Percentiles rank a stretch among this genome's conserved stretches.
Evolutionary conservation across 2,329 filamentous ascomycete genomes (phyloP).

Genomic region (Cladosporium cucumerinum): DNA sequence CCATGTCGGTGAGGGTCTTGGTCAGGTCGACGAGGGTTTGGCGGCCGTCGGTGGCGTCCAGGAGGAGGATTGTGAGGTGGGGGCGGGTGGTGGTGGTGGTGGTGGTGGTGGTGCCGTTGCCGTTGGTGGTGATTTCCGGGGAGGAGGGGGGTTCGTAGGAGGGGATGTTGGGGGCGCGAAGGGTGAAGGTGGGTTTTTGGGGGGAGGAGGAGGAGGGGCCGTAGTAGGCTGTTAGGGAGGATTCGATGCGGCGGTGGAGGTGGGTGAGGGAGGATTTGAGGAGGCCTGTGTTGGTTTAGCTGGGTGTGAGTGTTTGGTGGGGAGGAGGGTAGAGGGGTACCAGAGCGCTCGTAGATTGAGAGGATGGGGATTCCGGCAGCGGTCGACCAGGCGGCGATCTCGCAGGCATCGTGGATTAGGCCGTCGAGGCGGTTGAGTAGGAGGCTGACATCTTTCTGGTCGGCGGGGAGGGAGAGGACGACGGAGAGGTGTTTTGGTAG

Average conservation of each 20-base stretch:
- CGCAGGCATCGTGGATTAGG: slow-evolving; percentile 84
- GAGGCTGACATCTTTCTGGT: slow-evolving; percentile 60
- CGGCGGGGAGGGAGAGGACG: slow-evolving; percentile 71
- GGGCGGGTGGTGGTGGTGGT: slow-evolving; percentile 22
- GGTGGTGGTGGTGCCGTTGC: slow-evolving; percentile 19
- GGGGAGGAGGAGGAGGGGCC: slow-evolving; percentile 54
- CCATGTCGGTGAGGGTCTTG: slow-evolving; percentile 91
- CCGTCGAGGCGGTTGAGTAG: slow-evolving; percentile 57
- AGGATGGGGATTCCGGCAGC: slow-evolving; percentile 83
- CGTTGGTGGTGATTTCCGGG: slow-evolving; percentile 23
- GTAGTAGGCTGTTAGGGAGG: slow-evolving; percentile 84
- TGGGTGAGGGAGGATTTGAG: slow-evolving; percentile 87
- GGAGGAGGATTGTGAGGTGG: slow-evolving; percentile 65
- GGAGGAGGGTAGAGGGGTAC: slow-evolving; percentile 53
- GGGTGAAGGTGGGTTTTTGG: slow-evolving; percentile 66
- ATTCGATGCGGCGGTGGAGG: slow-evolving; percentile 72
- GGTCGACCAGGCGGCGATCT: slow-evolving; percentile 89
- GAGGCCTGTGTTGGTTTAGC: slow-evolving; percentile 45
- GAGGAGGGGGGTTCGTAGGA: slow-evolving; percentile 49
- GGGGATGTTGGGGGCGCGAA: slow-evolving; percentile 68
- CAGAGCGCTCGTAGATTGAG: slow-evolving; percentile 88
- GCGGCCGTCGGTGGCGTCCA: slow-evolving; percentile 84
- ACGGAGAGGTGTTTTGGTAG: slow-evolving; percentile 85
- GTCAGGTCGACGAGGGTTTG: slow-evolving; percentile 95
- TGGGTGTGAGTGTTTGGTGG: too few relatives aligned